Base-by-base conservation (phyloP, 768 basidiomycete genomes). In the Leccinum pellstonianum region DNA sequence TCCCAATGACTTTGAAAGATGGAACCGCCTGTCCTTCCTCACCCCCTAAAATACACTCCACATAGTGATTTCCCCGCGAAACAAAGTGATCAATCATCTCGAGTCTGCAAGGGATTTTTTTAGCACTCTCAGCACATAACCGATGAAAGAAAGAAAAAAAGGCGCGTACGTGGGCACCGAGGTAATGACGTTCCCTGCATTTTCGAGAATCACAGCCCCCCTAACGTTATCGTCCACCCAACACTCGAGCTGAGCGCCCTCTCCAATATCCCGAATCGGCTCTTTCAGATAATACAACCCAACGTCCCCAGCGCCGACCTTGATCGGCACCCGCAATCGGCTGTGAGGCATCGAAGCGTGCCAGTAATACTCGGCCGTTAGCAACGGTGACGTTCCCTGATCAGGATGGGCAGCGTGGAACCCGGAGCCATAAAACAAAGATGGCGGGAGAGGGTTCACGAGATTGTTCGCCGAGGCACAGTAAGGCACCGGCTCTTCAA, bases 401-500 rank as follows among this genome's bases (percentile, higher is more conserved):
- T 81, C 72, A 0, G 90, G 93, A 72, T 95, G 92, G 68, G 82
- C 83, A 1, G 84, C 83, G 61, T 82, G 80, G 96, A 96, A 99
- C 6, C 97, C 97, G 0, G 89, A 88, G 31, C 95, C 97, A 62
- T 89, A 91, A 78, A 98, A 98, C 65, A 98, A 76, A 31, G 91
- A 92, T 0, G 88, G 86, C n/a, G 96, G 96, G 0, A 98, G 81
- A 1, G 97, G 97, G 76, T 98, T 98, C 74, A 99, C 93, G 54
- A 98, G 80, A 72, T 99, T 95, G 74, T 98, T 96, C n/a, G 97
- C 97, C 21, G 88, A 89, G 0, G 93, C 94, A 73, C 97, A 98
- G 77, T 82, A 94, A 7, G 96, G 97, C 41, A 86, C 81, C 54
- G 96, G 84, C 74, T 98, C 97, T 71, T 91, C 85, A 73, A 90